These are phyloP conservation scores for Psilocybe cubensis DNA, from an alignment of 768 basidiomycete species.

Conservation along the genomic window DNA sequence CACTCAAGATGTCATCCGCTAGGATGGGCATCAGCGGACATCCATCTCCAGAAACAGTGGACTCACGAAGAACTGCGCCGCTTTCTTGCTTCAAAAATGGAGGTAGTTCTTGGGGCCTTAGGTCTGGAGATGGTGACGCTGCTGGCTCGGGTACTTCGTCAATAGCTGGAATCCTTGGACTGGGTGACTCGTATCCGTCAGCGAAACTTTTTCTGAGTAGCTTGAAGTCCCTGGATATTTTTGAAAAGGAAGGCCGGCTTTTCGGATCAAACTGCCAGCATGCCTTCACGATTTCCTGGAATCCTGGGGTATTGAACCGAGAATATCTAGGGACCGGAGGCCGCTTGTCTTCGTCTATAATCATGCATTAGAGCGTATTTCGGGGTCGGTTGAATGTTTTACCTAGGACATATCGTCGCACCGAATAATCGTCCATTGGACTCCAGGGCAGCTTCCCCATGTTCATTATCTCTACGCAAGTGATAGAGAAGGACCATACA, in stretches of 20 bases:
- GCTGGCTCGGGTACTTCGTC: slow-evolving; percentile 21
- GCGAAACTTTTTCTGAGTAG: slow-evolving; percentile 45
- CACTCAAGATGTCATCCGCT: slow-evolving; percentile 17
- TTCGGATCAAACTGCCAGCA: slow-evolving; percentile 64
- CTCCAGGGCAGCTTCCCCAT: slow-evolving; percentile 69
- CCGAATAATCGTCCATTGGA: slow-evolving; percentile 50
- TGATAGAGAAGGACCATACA: slow-evolving; percentile 73
- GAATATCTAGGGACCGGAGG: slow-evolving; percentile 52
- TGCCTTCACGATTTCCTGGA: slow-evolving; percentile 48
- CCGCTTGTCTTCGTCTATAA: slow-evolving; percentile 52
- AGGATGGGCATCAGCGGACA: neutral
- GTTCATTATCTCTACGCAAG: slow-evolving; percentile 67
- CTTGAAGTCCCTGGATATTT: slow-evolving; percentile 52
- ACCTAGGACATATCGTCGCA: slow-evolving; percentile 58
- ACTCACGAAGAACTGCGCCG: slow-evolving; percentile 20
- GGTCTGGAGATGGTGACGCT: slow-evolving; percentile 33
- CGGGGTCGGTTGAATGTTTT: neutral
- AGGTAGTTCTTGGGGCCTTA: slow-evolving; percentile 29
- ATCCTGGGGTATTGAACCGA: slow-evolving; percentile 35
- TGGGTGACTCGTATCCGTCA: slow-evolving; percentile 27
- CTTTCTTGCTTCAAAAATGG: slow-evolving; percentile 20
- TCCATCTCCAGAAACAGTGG: neutral
- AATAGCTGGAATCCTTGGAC: slow-evolving; percentile 18
- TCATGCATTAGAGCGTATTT: slow-evolving; percentile 17
- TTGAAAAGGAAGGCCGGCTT: slow-evolving; percentile 55